Conservation (phyloP, 352 stramenopile species). For the Aphanomyces cochlioides region DNA sequence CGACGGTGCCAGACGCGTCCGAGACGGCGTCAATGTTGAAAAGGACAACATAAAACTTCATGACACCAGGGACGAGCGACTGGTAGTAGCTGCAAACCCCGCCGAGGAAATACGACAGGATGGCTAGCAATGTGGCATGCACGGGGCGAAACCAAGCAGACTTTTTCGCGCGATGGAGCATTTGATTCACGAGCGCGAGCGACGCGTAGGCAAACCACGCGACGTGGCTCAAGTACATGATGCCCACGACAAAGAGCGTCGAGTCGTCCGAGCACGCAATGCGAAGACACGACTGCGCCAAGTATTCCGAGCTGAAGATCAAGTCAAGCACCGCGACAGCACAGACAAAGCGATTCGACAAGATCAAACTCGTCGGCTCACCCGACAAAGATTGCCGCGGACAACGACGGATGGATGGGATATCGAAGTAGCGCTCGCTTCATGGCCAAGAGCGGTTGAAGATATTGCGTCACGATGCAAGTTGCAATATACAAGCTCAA, state of each 20-base stretch:
- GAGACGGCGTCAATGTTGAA: not conserved
- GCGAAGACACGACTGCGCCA: slow-evolving; percentile 12
- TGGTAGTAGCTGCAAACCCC: not conserved
- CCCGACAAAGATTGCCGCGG: not conserved
- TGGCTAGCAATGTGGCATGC: not conserved
- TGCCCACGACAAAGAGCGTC: not conserved
- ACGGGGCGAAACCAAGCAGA: not conserved
- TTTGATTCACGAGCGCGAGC: slow-evolving; percentile 2
- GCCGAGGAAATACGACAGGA: not conserved
- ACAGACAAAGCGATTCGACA: slow-evolving; percentile 14
- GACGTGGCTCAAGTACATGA: slow-evolving; percentile 12
- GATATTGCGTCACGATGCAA: not conserved
- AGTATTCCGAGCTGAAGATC: not conserved
- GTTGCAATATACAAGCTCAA: not conserved
- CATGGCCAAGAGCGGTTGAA: not conserved
- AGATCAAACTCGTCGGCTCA: slow-evolving; percentile 9
- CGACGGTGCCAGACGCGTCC: not conserved
- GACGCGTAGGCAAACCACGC: slow-evolving; percentile 25
- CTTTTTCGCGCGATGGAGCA: not conserved
- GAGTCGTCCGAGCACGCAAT: slow-evolving; percentile 5
- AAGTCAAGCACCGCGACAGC: slow-evolving; percentile 12
- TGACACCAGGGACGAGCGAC: not conserved
- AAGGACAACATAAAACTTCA: not conserved
- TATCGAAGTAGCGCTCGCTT: not conserved
- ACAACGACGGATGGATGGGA: not conserved